Base-by-base conservation (phyloP, 2,329 filamentous ascomycete genomes). In the Chrysoporthe deuterocubensis region DNA sequence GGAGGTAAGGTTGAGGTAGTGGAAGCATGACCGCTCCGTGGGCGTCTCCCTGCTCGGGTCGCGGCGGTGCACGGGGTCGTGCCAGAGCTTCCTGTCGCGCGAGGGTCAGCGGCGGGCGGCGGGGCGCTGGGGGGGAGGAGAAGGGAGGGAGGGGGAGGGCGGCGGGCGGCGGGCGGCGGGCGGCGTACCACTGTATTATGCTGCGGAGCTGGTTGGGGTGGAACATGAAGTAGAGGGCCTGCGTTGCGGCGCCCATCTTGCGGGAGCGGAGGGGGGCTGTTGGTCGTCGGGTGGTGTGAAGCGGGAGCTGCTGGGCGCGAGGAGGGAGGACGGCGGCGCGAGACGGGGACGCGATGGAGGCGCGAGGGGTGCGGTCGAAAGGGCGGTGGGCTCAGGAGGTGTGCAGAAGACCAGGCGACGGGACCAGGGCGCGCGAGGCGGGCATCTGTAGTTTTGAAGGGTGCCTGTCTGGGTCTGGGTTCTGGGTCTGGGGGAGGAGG, bases 1-100 rank as follows among this genome's bases (percentile, higher is more conserved):
- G 78, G 94, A 97, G 64, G 96, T 99, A 83, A 91, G 73, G 74
- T 95, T 85, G 72, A 99, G 88, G 79, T 92, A 93, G 71, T 92
- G 83, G 83, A 97, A 98, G 84, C 96, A 98, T 84, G 89, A 85
- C 78, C 88, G 87, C 70, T 96, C 86, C 18, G 90, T 90, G 65
- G 85, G 82, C 40, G 89, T 84, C 80, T 98, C 96, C 73, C 92
- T 92, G 70, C 84, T 83, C 71, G 88, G 85, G 76, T 97, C 87
- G 76, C 95, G 92, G 77, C 86, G 87, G 83, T 98, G 93, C 26
- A 97, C 93, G 14, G 96, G 91, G 71, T 97, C 93, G 82, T 98
- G 96, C 94, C 94, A 98, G 74, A 97, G 83, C 83, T 97, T 97
- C 94, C 94, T 97, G 76, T 61, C 59, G 61, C 11, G 50, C 37